These are phyloP conservation scores for Papiliotrema terrestris DNA, from an alignment of 1,284 basidiomycete species.

Conservation along the genomic window DNA sequence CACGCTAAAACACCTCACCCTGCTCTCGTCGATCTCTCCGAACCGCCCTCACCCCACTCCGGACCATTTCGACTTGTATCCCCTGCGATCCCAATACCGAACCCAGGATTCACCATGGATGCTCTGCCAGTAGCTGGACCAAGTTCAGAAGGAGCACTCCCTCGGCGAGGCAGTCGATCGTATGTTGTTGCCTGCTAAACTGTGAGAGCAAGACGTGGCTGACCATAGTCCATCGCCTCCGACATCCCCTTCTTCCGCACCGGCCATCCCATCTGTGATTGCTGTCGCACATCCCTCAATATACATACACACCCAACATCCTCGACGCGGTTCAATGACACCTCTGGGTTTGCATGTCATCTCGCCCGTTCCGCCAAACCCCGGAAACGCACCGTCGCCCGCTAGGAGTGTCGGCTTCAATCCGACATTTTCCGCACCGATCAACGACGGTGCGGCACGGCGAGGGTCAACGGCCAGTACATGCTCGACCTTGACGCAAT, in stretches of 20 bases:
- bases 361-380: conserved; percentile 39
- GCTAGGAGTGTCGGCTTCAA: conserved; percentile 33
- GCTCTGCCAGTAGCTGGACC: conserved; percentile 16
- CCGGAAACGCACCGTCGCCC: conserved; percentile 6
- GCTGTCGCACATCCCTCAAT: conserved; percentile 44
- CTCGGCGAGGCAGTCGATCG: conserved; percentile 12
- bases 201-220: not conserved
- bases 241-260: conserved; percentile 41
- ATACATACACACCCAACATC: conserved; percentile 50
- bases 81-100: conserved; percentile 8
- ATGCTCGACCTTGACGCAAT: conserved; percentile 37
- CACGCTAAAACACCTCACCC: not conserved
- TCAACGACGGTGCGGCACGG: not conserved
- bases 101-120: conserved; percentile 9
- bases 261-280: conserved; percentile 39
- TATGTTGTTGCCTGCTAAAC: conserved; percentile 6
- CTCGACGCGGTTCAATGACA: conserved; percentile 44
- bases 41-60: conserved; percentile 6
- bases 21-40: conserved; percentile 5
- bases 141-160: conserved; percentile 28
- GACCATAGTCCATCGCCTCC: conserved; percentile 9
- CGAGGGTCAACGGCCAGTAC: conserved; percentile 31
- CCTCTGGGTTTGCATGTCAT: conserved; percentile 48
- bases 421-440: not conserved
- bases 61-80: not conserved